These are phyloP conservation scores for Camelina neglecta DNA, from an alignment of 345 rosid species.

Conservation along the genomic window DNA sequence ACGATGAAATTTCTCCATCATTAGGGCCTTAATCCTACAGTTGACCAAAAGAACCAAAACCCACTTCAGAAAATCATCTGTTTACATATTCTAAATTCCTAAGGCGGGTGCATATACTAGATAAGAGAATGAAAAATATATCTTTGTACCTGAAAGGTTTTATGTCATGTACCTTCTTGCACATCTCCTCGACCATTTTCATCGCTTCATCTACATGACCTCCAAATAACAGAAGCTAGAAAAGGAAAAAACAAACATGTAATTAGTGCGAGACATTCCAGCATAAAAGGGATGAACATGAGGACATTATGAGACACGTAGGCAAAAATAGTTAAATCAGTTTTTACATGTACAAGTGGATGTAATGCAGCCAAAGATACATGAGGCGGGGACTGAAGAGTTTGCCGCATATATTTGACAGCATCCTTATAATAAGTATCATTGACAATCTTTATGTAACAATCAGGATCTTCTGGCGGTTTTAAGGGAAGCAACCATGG, in stretches of 20 bases:
- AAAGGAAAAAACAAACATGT: background rate
- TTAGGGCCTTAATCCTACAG: constrained; percentile 63
- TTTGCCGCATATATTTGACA: constrained; percentile 57
- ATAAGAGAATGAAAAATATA: constrained; percentile 5
- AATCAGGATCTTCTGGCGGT: constrained; percentile 54
- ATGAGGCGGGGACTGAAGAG: constrained; percentile 51
- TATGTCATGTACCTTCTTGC: constrained; percentile 48
- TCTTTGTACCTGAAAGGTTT: constrained; percentile 65
- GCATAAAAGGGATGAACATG: background rate
- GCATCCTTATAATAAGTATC: constrained; percentile 63
- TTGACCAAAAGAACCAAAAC: constrained; percentile 13
- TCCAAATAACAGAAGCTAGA: constrained; percentile 74
- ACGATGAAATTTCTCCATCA: constrained; percentile 61
- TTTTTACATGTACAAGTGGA: constrained; percentile 78
- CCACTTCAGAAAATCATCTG: constrained; percentile 10
- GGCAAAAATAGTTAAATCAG: background rate
- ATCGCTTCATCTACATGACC: constrained; percentile 68
- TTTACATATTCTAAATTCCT: constrained; percentile 19
- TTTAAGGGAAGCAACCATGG: constrained; percentile 77
- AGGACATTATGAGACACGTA: background rate
- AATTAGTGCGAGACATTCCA: constrained; percentile 13
- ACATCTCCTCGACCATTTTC: constrained; percentile 57
- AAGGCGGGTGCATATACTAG: background rate
- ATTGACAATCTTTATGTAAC: constrained; percentile 46
- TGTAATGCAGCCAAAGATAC: constrained; percentile 59